Evolutionary conservation across 2,329 filamentous ascomycete species (phyloP), one percentile per base, ranked within the genome.

Genomic region (Sphaerulina populicola): DNA sequence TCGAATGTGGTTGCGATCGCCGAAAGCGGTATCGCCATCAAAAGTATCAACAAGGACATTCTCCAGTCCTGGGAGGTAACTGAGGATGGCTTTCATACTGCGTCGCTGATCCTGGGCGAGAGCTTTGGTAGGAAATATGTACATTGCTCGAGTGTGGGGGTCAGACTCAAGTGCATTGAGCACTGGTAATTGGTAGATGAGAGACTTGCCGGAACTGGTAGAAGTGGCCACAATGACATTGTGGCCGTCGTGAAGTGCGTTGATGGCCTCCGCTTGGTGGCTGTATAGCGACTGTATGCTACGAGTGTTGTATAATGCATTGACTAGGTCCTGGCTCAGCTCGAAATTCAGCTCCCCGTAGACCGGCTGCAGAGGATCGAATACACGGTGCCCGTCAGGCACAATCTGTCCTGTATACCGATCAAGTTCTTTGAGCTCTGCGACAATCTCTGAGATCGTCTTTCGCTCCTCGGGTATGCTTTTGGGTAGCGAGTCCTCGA

Each of bases 101-200:
- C 89, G 79, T 60, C 84, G 82, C 68, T 98, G 93, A 68, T 98
- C 93, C 66, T 98, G 93, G 0, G 93, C 91, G 12, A 98, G 72
- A 1, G 93, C 93, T 70, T 98, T 98, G 0, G 93, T 98, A 0
- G 93, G 93, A 55, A 98, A 98, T 33, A 98, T 95, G 66, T 96
- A 97, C 83, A 98, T 88, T 2, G 93, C 93, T 60, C 93, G 77
- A 7, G 87, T 86, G 50, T 83, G 75, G 2, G 69, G 72, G 62
- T 97, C 86, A 47, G 80, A 74, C 67, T 98, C 91, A 2, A 98
- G 72, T 44, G 88, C 85, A 64, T 94, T 82, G 9, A 98, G 72
- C 40, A 98, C 88, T 0, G 93, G 93, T 12, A 98, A 78, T 64
- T 98, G 93, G 64, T 97, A 98, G 55, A 98, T 96, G n/a, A 98